Conservation (phyloP, 208 protist species). For the Leishmania arabica region DNA sequence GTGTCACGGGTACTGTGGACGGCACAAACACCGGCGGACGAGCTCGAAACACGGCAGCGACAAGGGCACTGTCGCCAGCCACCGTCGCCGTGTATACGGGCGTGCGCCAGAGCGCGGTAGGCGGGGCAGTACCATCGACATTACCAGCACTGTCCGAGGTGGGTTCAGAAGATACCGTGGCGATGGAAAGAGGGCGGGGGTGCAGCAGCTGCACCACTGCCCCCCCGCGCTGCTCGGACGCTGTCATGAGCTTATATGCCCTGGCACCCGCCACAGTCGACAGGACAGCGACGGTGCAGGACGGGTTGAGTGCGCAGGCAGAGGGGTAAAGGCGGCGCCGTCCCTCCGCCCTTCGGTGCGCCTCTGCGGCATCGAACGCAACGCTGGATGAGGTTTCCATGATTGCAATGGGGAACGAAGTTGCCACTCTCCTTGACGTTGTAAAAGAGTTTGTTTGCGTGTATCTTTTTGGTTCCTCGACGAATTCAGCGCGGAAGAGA, state of each 20-base stretch:
- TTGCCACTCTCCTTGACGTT: not conserved
- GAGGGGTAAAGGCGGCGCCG: conserved; percentile 10
- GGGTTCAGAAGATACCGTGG: not conserved
- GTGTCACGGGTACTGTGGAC: not conserved
- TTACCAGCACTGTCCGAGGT: not conserved
- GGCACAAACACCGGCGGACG: conserved; percentile 22
- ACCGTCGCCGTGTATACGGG: conserved; percentile 49
- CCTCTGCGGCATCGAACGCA: not conserved
- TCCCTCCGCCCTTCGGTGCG: not conserved
- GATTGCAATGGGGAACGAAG: not conserved
- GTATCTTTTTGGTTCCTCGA: not conserved
- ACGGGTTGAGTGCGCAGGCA: conserved; percentile 21
- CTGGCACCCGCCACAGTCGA: conserved; percentile 23
- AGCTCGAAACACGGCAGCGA: conserved; percentile 55
- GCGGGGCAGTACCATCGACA: not conserved
- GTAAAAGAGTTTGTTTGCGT: not conserved
- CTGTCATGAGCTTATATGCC: conserved; percentile 8
- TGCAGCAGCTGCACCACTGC: not conserved
- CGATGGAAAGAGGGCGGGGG: not conserved
- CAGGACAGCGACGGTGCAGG: conserved; percentile 26
- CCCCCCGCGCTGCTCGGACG: conserved; percentile 1
- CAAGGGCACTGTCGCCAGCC: conserved; percentile 52
- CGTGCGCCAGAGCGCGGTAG: conserved; percentile 28
- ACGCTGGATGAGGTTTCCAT: not conserved
- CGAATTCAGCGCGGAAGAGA: not conserved